Percentiles rank a stretch among this genome's conserved stretches.
These are phyloP conservation scores for Sporothrix brasiliensis DNA, from an alignment of 2,329 filamentous ascomycete species.

Conservation along the genomic window DNA sequence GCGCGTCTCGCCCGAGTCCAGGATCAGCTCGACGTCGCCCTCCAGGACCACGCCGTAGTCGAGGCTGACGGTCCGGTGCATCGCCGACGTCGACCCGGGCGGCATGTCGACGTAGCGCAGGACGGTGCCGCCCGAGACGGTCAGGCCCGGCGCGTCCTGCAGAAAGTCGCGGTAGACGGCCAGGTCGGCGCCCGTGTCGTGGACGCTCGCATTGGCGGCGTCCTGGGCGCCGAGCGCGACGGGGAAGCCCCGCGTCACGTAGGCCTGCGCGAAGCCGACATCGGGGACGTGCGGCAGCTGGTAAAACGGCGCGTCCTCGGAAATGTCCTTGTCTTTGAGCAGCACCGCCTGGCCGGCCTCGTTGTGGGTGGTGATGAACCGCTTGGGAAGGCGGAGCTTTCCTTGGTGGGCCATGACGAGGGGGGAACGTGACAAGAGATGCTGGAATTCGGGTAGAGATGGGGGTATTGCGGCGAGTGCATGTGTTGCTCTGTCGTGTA, in stretches of 20 bases:
- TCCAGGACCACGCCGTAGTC: constrained; percentile 1
- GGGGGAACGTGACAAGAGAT: not conserved
- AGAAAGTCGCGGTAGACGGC: not conserved
- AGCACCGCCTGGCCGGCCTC: not conserved
- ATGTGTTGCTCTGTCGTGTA: too few relatives aligned
- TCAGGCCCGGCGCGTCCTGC: not conserved
- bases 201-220: not conserved
- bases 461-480: not conserved
- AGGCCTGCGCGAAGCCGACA: constrained; percentile 5
- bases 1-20: constrained; percentile 1
- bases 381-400: not conserved
- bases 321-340: not conserved
- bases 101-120: constrained; percentile 11
- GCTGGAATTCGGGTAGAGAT: not conserved
- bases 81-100: not conserved
- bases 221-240: not conserved
- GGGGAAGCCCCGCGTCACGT: not conserved
- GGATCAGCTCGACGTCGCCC: not conserved
- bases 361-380: constrained; percentile 8
- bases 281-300: not conserved
- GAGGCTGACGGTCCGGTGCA: constrained; percentile 5
- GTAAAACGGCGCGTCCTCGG: not conserved
- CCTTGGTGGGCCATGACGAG: not conserved
- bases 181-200: not conserved
- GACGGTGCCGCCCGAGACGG: not conserved